Base-by-base conservation (phyloP, 1,284 basidiomycete species). In the Ceratobasidium sp. region DNA sequence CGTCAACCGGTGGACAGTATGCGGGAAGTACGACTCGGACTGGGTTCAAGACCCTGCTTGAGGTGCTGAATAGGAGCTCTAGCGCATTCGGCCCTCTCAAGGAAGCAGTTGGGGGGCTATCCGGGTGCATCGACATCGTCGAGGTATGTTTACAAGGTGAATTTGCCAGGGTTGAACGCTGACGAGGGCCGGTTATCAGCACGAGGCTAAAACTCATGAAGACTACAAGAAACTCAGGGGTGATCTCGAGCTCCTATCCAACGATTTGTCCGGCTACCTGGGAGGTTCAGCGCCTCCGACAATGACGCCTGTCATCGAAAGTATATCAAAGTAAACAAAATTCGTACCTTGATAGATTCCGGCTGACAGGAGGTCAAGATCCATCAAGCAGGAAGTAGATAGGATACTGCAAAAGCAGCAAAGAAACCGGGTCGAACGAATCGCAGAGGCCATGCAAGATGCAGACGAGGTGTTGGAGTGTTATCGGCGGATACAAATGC, bases 51-150 rank as follows among this genome's bases (percentile, higher is more conserved):
- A n/a, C 35, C 16, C 20, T 62, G 16, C 7, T 62, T 8, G 38
- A 18, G 2, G 20, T 41, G 16, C 27, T 62, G 7, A n/a, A 62
- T 6, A 12, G 4, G 2, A 62, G 60, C 20, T 33, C 35, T 8
- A 18, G 14, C 1, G 33, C 18, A 5, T 66, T 66, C n/a, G 44
- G 64, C 10, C 69, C 69, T 35, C 69, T 71, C 20, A 71, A 60
- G 38, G 3, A 35, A 6, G 52, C 54, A 1, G 5, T 59, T 18
- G 38, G 38, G 1, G 54, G 35, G 30, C 16, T 71, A 7, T 44
- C 14, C 8, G 1, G 23, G n/a, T 71, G 69, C 27, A 54, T 59
- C 18, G 55, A 60, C 14, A 60, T 71, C 6, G 44, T 38, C 23
- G 69, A 71, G 69, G 69, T 71, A 38, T 27, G 64, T 12, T 3